Evolutionary conservation across 148 eudicot species (phyloP).

Genomic region (Persicaria tinctoria): DNA sequence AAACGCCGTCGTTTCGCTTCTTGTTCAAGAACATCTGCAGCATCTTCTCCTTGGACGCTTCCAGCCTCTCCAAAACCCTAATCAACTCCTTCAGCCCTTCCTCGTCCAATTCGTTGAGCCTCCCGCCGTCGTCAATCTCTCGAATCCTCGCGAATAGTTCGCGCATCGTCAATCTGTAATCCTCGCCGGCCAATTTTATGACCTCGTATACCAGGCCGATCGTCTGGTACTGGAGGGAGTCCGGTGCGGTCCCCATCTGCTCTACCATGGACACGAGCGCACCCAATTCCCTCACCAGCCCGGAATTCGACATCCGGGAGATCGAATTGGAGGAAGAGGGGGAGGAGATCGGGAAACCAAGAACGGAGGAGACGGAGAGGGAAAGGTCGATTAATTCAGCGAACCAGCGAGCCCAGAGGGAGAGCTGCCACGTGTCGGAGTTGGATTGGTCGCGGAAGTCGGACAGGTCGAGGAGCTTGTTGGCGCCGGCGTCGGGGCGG

Average conservation of each 20-base stretch:
- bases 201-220: constrained; percentile 39
- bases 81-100: constrained; percentile 24
- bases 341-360: constrained; percentile 17
- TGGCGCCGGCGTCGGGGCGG: constrained; percentile 12
- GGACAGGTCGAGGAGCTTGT: constrained; percentile 31
- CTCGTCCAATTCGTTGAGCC: constrained; percentile 19
- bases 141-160: constrained; percentile 23
- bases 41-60: constrained; percentile 32
- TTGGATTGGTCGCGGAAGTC: constrained; percentile 29
- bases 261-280: constrained; percentile 39
- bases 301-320: not conserved
- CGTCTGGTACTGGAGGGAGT: constrained; percentile 32
- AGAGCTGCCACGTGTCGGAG: constrained; percentile 38
- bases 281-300: constrained; percentile 24
- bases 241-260: constrained; percentile 41
- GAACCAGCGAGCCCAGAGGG: constrained; percentile 61
- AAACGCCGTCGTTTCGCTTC: constrained; percentile 45
- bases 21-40: constrained; percentile 48
- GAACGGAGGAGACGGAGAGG: constrained; percentile 15
- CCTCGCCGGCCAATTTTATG: constrained; percentile 43
- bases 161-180: constrained; percentile 44
- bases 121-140: constrained; percentile 16
- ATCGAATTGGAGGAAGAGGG: not conserved
- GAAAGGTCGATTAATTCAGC: constrained; percentile 34
- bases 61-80: constrained; percentile 27